Conservation (phyloP, 345 rosid genomes). For the Aquilaria sinensis region DNA sequence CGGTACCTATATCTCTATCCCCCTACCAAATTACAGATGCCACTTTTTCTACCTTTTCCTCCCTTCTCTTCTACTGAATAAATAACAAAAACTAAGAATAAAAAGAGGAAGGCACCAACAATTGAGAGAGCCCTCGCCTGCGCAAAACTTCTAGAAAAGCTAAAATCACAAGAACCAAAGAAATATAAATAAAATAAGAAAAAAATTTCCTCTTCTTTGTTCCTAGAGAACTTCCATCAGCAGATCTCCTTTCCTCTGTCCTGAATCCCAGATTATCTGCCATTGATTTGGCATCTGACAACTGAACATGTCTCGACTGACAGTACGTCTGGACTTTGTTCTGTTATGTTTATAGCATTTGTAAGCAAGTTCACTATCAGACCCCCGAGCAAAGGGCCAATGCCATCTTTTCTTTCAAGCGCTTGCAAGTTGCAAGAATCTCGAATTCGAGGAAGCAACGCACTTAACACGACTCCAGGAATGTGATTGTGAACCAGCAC, state of each 20-base stretch:
- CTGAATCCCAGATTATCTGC: slow-evolving; percentile 21
- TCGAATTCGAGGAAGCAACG: too few species aligned
- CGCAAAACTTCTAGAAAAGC: slow-evolving; percentile 19
- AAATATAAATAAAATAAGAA: slow-evolving; percentile 5
- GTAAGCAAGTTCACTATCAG: not conserved
- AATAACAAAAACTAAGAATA: slow-evolving; percentile 1
- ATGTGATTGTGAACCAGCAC: not conserved
- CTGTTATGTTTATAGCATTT: not conserved
- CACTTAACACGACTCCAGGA: too few species aligned
- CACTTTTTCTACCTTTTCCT: not conserved
- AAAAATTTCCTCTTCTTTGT: slow-evolving; percentile 8
- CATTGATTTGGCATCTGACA: slow-evolving; percentile 25
- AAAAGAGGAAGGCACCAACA: slow-evolving; percentile 14
- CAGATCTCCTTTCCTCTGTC: slow-evolving; percentile 15
- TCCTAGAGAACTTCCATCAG: slow-evolving; percentile 20
- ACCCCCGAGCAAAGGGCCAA: slow-evolving; percentile 36
- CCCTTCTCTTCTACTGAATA: slow-evolving; percentile 11
- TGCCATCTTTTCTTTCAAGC: slow-evolving; percentile 1
- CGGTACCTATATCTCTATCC: slow-evolving; percentile 27
- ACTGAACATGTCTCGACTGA: slow-evolving; percentile 24
- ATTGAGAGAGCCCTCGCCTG: slow-evolving; percentile 22
- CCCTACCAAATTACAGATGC: slow-evolving; percentile 25
- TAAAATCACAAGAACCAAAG: slow-evolving; percentile 7
- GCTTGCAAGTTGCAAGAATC: slow-evolving; percentile 6
- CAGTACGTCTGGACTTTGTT: slow-evolving; percentile 13